A percentile compares a stretch with the other conserved stretches of the same genome.
Conservation (phyloP, 2,329 filamentous ascomycete species). For the Monilinia fructigena region DNA sequence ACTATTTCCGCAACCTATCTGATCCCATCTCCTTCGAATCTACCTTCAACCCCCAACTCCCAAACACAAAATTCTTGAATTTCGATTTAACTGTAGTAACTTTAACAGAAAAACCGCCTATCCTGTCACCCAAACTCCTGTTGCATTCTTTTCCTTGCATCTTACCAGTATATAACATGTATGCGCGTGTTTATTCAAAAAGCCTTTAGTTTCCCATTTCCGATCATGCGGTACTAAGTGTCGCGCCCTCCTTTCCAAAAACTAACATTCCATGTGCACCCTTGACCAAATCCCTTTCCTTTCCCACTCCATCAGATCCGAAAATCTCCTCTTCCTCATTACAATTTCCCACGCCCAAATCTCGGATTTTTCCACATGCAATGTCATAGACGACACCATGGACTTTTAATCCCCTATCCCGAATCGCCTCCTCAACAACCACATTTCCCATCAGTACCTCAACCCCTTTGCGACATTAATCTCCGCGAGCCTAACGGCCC, state of each 20-base stretch:
- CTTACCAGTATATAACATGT: slow-evolving; percentile 7
- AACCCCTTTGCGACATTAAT: slow-evolving; percentile 70
- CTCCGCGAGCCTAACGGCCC: slow-evolving; percentile 65
- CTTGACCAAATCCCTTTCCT: slow-evolving; percentile 33
- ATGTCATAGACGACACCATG: slow-evolving; percentile 77
- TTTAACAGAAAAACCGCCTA: background rate
- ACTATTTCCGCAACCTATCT: background rate
- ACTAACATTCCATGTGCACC: slow-evolving; percentile 53
- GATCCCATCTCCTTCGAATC: background rate
- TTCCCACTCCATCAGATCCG: slow-evolving; percentile 41
- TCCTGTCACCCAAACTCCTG: slow-evolving; percentile 11
- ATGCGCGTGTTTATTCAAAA: slow-evolving; percentile 9
- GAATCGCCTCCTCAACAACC: slow-evolving; percentile 67
- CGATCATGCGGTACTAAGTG: slow-evolving; percentile 37
- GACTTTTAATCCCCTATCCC: slow-evolving; percentile 67
- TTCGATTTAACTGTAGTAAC: background rate
- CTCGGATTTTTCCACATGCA: slow-evolving; percentile 48
- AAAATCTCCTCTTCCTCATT: slow-evolving; percentile 24
- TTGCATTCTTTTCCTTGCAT: slow-evolving; percentile 6
- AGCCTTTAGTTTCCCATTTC: slow-evolving; percentile 32
- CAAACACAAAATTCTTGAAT: slow-evolving; percentile 5
- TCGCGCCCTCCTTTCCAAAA: slow-evolving; percentile 46
- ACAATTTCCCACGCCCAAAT: slow-evolving; percentile 47
- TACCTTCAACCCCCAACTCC: slow-evolving; percentile 1
- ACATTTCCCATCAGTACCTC: slow-evolving; percentile 66